These are phyloP conservation scores for Coemansia aciculifera DNA, from an alignment of 192 early-diverging fungal genomes.

Conservation along the genomic window DNA sequence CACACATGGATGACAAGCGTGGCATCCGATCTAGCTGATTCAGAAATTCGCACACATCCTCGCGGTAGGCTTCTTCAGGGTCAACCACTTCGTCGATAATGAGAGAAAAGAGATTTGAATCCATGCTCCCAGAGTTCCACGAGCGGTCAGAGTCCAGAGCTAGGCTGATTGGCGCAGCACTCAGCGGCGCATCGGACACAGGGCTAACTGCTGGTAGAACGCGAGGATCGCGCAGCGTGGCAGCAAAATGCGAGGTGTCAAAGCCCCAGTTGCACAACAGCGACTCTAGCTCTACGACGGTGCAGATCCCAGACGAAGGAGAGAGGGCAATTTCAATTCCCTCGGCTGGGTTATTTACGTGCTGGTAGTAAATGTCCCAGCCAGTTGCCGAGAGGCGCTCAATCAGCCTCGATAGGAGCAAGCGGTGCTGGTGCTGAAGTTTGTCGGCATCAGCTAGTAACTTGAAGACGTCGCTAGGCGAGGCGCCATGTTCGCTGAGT, in stretches of 20 bases:
- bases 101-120: conserved; percentile 44
- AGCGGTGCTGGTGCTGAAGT: conserved; percentile 25
- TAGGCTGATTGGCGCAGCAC: neutral
- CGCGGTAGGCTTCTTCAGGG: conserved; percentile 50
- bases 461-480: conserved; percentile 22
- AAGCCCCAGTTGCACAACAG: conserved; percentile 44
- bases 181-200: neutral
- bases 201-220: neutral
- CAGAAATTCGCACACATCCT: conserved; percentile 47
- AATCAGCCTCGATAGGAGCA: conserved; percentile 32
- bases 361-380: conserved; percentile 38
- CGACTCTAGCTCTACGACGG: conserved; percentile 23
- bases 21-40: conserved; percentile 42
- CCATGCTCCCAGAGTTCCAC: conserved; percentile 25
- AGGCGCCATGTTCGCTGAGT: neutral
- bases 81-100: conserved; percentile 51
- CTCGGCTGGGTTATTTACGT: conserved; percentile 10
- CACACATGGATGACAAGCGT: conserved; percentile 8
- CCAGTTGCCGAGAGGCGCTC: conserved; percentile 38
- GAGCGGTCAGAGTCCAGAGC: neutral
- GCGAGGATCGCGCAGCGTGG: conserved; percentile 21
- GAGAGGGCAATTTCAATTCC: conserved; percentile 36
- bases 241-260: conserved; percentile 33
- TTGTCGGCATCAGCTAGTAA: conserved; percentile 22
- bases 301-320: conserved; percentile 32